Conservation (phyloP, 2,329 filamentous ascomycete genomes). For the Trichophyton mentagrophytes region DNA sequence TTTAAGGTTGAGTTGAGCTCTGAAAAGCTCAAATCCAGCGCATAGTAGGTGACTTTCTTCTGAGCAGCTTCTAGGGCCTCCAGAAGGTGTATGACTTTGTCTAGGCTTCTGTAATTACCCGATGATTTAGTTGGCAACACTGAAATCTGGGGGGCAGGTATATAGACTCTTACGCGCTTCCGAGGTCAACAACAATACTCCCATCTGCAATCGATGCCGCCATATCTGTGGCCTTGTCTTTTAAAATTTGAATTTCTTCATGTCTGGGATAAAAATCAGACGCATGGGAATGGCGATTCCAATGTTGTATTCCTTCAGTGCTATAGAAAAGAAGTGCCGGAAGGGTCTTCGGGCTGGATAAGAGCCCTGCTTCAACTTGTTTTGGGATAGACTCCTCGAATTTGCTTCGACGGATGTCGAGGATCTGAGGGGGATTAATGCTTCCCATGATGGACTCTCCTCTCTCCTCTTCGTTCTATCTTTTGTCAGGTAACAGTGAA, state of each 20-base stretch:
- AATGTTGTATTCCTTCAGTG: background rate
- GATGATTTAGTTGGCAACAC: background rate
- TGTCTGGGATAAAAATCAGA: background rate
- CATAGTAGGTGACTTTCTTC: constrained; percentile 3
- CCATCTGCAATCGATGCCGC: background rate
- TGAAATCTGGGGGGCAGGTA: background rate
- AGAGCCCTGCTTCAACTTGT: background rate
- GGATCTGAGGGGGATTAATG: background rate
- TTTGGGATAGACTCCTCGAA: background rate
- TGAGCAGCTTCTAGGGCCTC: background rate
- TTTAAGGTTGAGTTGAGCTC: background rate
- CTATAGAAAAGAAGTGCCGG: background rate
- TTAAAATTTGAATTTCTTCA: background rate
- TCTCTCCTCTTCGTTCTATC: background rate
- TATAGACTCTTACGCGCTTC: background rate
- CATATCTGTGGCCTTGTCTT: background rate
- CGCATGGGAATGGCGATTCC: background rate
- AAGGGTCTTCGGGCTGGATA: background rate
- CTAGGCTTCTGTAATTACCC: background rate
- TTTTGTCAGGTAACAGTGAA: background rate
- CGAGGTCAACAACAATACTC: background rate
- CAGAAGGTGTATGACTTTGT: constrained; percentile 1
- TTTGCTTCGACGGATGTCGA: constrained; percentile 1
- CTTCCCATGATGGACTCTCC: background rate
- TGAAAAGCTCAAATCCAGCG: background rate